Evolutionary conservation across 129 eudicot genomes (phyloP), one percentile per base, ranked within the genome.

Genomic region (Artemisia tridentata): DNA sequence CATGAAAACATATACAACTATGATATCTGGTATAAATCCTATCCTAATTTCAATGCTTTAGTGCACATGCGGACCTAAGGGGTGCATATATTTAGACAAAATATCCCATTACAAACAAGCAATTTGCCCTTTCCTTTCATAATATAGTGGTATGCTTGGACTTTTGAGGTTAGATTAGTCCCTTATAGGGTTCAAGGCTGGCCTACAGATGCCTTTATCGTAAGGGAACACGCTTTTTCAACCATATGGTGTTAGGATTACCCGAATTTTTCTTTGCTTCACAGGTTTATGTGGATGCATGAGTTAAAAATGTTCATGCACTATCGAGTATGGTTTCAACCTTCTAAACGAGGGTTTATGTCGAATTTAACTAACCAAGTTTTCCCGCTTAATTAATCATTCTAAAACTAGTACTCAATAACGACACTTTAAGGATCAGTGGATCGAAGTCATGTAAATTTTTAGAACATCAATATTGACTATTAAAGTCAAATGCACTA

Each of bases 401-500:
- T 13, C 7, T 13, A 13, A n/a, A 54, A 2, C 59, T 54, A 54
- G 9, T 7, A 54, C 27, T 8, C 55, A 54, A 14, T 55, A 55
- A 15, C 20, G 18, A 55, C 18, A 41, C 7, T 34, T 63, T 34
- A 1, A 11, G 17, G 68, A 16, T 7, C n/a, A 3, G 25, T 11
- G 15, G 12, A 46, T 43, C 46, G 20, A 59, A 23, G 5, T 21
- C 8, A 60, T 27, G 47, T 25, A 15, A 63, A 21, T 45, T 71
- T 21, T 47, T 25, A 60, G 60, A 47, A 61, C 69, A 49, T 60
- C 68, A 60, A 23, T 21, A 45, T 21, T 72, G 46, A 59, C 50
- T 31, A 70, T 41, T 8, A 20, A 71, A 15, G 66, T 57, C 34
- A 71, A 71, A 15, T 48, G 67, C 59, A 71, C n/a, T n/a, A 57